Evolutionary conservation across 139 green algal species (phyloP), one percentile per base, ranked within the genome.

Genomic region (Tetraselmis chui): DNA sequence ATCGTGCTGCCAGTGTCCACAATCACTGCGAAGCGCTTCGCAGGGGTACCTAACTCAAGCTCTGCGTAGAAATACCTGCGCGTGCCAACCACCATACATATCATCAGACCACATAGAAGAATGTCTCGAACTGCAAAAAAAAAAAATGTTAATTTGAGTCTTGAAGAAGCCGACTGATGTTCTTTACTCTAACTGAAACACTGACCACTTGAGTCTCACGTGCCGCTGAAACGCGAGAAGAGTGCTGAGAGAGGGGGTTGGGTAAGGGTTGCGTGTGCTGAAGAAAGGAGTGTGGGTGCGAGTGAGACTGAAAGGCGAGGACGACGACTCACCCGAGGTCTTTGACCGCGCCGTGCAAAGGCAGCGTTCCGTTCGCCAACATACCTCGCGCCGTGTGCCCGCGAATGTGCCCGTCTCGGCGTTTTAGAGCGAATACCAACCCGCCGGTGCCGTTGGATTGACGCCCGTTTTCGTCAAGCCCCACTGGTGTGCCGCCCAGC

Each of bases 1-100:
- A 98, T 93, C 0, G 95, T 98, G 86, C 89, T 95, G 32, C 96
- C 96, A 0, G 96, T 99, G 90, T 99, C 96, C 22, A 98, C 94
- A 81, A 99, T 99, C 2, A 98, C 88, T 1, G 87, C 87, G 83
- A 97, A 98, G 1, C 83, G 80, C 24, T 87, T 85, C 0, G 91
- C 80, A 0, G 94, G 96, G 0, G 92, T 98, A 24, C 96, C 96
- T 23, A 99, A 78, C 28, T 83, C 79, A 11, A 99, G 27, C 0
- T 83, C 91, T 0, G 91, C 90, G 79, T 97, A 98, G 59, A 97
- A 98, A 85, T 98, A 98, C 59, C 94, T 95, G 85, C 59, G 83
- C 1, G 31, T 23, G 74, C 74, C 74, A 77, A n/a, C n/a, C n/a
- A n/a, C 59, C 59, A 22, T 23, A 75, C 59, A 75, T 23, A 22